Percentiles rank a stretch among this genome's conserved stretches.
Conservation (phyloP, 345 rosid species). For the Populus tremula region DNA sequence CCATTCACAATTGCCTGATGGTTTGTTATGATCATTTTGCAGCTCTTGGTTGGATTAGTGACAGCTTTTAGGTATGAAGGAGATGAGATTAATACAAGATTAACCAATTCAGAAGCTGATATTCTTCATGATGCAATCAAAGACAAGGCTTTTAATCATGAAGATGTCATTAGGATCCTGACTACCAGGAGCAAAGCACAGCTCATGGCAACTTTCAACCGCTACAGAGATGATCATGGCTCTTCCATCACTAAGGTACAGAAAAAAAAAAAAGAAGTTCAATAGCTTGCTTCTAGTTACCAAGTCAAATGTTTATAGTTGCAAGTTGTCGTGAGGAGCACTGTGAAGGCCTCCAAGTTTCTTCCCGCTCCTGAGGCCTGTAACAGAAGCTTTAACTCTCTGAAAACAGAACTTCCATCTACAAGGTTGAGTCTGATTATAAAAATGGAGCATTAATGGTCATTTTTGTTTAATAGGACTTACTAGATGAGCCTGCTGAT, state of each 20-base stretch:
- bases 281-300: neutral
- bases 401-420: too few species aligned
- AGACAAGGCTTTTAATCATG: conserved; percentile 43
- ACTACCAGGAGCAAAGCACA: conserved; percentile 61
- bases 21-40: conserved; percentile 5
- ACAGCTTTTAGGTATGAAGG: conserved; percentile 56
- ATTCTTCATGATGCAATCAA: conserved; percentile 47
- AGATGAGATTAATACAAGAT: conserved; percentile 37
- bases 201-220: conserved; percentile 58
- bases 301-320: neutral
- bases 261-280: neutral
- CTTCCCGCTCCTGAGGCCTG: too few species aligned
- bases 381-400: too few species aligned
- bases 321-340: neutral
- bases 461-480: conserved; percentile 4
- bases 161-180: conserved; percentile 55
- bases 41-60: conserved; percentile 60
- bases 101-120: conserved; percentile 49
- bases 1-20: neutral
- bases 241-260: conserved; percentile 53
- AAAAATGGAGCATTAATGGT: neutral
- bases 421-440: too few species aligned
- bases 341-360: too few species aligned
- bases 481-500: conserved; percentile 14
- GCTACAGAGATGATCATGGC: conserved; percentile 46